Conservation (phyloP, 371 early-diverging fungal species). For the Apophysomyces variabilis region DNA sequence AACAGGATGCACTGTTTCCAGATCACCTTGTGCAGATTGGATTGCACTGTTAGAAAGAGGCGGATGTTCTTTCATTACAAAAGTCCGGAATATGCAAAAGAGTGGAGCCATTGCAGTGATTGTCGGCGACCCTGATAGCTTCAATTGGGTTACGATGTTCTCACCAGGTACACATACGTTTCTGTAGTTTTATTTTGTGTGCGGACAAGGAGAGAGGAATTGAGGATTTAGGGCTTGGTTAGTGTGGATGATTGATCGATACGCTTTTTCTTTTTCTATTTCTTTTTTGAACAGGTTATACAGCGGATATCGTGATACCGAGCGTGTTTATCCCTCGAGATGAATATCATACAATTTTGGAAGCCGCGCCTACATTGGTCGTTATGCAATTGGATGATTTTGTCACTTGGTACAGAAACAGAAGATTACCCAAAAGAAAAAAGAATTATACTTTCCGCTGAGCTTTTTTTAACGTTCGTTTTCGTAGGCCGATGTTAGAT, state of each 20-base stretch:
- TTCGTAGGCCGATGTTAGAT: slow-evolving; percentile 66
- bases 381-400: slow-evolving; percentile 31
- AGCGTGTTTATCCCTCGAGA: slow-evolving; percentile 74
- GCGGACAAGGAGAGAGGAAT: neutral
- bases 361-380: slow-evolving; percentile 48
- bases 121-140: slow-evolving; percentile 80
- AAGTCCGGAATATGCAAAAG: slow-evolving; percentile 87
- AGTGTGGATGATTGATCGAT: neutral
- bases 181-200: neutral
- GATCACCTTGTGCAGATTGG: slow-evolving; percentile 59
- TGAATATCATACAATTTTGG: slow-evolving; percentile 60
- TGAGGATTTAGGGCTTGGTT: neutral
- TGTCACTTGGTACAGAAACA: slow-evolving; percentile 36
- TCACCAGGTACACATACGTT: slow-evolving; percentile 60
- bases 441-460: neutral
- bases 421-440: slow-evolving; percentile 8
- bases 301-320: slow-evolving; percentile 74
- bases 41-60: slow-evolving; percentile 86
- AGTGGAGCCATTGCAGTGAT: slow-evolving; percentile 88
- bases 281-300: slow-evolving; percentile 55
- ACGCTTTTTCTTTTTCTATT: too few relatives aligned
- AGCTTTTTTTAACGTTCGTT: slow-evolving; percentile 16
- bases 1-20: slow-evolving; percentile 43
- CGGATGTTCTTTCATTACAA: slow-evolving; percentile 84
- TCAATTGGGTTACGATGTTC: slow-evolving; percentile 88